Evolutionary conservation across 225 moss, liverwort and hornwort genomes (phyloP), one percentile per base, ranked within the genome.

Genomic region (Marchantia paleacea): DNA sequence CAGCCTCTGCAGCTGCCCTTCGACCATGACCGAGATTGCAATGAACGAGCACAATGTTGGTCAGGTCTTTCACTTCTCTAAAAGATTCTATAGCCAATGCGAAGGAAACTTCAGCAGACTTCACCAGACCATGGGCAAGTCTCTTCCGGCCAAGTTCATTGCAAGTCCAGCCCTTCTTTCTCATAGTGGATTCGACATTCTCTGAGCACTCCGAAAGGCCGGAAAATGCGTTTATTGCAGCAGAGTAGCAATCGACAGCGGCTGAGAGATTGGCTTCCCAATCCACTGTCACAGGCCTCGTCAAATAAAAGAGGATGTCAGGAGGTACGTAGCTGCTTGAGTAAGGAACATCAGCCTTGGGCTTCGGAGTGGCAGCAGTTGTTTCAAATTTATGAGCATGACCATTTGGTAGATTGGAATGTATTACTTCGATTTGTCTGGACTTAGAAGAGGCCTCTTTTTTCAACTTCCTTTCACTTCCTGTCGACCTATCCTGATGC

Each of bases 121-220:
- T 94, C 22, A 88, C 94, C 24, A 87, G 81, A 75, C 94, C 95
- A 47, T 89, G 87, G 39, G 92, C 90, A n/a, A 99, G 92, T 73
- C 93, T 89, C 81, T 87, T 83, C 4, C 95, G 89, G 29, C 99
- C 95, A 31, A 95, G 82, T 87, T 99, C 95, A 73, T 99, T 99
- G 85, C 90, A 94, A 79, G 85, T 89, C 99, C 99, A 95, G 13
- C 95, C 99, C 76, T 95, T 99, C 90, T 92, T 99, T 22, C 91
- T 80, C 0, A 92, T 82, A 50, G 87, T 90, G 62, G 69, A 81
- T 57, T 95, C 95, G 52, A 87, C 52, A n/a, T 78, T 52, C 64
- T 51, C 78, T 26, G 78, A 49, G 50, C 49, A 78, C 77, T 88
- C 92, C 6, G 90, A 52, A 80, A 80, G 85, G 22, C 88, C 94